Evolutionary conservation across 2,329 filamentous ascomycete genomes (phyloP).

Genomic region (Fusarium metavorans): DNA sequence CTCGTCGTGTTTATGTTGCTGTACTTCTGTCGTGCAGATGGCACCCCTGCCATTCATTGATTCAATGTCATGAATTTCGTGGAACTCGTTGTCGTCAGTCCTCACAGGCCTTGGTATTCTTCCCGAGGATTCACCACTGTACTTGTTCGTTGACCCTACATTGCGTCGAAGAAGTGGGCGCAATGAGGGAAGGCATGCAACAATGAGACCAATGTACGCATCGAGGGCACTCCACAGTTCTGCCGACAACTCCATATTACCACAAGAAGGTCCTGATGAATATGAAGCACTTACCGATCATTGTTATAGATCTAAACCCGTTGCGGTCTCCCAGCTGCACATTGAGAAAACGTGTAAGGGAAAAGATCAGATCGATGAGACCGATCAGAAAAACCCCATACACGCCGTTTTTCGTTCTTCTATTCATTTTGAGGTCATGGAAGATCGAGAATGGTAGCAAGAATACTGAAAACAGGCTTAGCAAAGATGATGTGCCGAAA

Average conservation of each 20-base stretch:
- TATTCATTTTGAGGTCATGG: conserved; percentile 22
- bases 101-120: conserved; percentile 12
- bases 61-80: conserved; percentile 23
- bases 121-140: conserved; percentile 19
- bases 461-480: conserved; percentile 13
- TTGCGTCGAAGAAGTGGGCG: conserved; percentile 21
- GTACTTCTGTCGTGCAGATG: not conserved
- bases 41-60: not conserved
- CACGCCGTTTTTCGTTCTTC: conserved; percentile 9
- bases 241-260: not conserved
- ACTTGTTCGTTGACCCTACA: conserved; percentile 3
- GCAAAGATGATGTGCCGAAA: not conserved
- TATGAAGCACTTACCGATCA: not conserved
- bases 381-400: conserved; percentile 29
- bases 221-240: conserved; percentile 37
- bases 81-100: conserved; percentile 23
- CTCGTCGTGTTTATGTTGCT: not conserved
- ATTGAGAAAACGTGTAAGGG: conserved; percentile 30
- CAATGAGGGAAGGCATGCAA: conserved; percentile 27
- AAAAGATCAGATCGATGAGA: conserved; percentile 27
- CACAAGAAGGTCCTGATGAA: not conserved
- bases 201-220: conserved; percentile 30
- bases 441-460: conserved; percentile 25
- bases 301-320: conserved; percentile 21
- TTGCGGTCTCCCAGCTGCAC: conserved; percentile 18